Conservation (phyloP, 2,329 filamentous ascomycete genomes). For the Pyricularia pennisetigena region DNA sequence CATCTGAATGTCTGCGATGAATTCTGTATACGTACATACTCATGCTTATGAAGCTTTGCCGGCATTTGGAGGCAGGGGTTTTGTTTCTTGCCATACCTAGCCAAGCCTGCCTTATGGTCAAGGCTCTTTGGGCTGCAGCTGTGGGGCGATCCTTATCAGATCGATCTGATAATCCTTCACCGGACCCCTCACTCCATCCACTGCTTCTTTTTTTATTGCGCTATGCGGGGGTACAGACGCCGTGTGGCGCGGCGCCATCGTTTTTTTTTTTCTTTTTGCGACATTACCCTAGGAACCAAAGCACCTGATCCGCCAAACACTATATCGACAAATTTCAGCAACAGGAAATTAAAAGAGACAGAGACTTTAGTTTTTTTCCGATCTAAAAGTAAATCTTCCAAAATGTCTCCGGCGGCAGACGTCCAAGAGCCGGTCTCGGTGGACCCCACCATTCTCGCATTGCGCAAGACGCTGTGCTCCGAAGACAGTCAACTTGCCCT, state of each 20-base stretch:
- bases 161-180: neutral
- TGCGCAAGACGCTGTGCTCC: constrained; percentile 68
- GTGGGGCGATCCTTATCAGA: neutral
- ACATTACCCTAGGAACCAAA: neutral
- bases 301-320: neutral
- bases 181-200: neutral
- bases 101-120: neutral
- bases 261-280: neutral
- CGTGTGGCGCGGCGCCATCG: neutral
- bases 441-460: constrained; percentile 42
- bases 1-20: neutral
- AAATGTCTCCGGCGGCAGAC: constrained; percentile 16
- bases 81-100: neutral
- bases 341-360: no score
- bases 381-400: neutral
- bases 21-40: neutral
- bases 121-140: neutral
- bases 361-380: neutral
- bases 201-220: neutral
- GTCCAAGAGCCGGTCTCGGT: constrained; percentile 8
- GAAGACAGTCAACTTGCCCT: constrained; percentile 75
- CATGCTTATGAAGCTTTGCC: neutral
- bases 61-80: neutral
- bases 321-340: neutral
- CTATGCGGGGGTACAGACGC: neutral